Evolutionary conservation across 2,329 filamentous ascomycete species (phyloP).

Genomic region (Alternaria gansuensis): DNA sequence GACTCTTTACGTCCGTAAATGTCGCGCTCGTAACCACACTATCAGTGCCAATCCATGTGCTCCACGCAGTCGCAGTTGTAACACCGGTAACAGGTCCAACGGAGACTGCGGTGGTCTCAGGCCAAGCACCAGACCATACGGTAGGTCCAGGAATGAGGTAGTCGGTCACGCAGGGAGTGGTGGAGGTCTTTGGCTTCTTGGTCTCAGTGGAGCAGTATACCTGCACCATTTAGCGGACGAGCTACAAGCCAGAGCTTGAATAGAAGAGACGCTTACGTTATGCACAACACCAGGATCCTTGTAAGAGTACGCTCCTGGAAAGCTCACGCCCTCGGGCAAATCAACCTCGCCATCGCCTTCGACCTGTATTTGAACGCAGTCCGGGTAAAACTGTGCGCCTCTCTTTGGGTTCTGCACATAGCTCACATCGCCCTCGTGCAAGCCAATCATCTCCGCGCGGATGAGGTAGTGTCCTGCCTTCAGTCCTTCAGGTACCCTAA

Average conservation of each 20-base stretch:
- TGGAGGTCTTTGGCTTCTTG: constrained; percentile 34
- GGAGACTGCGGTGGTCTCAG: constrained; percentile 46
- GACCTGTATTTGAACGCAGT: constrained; percentile 55
- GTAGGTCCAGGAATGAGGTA: constrained; percentile 56
- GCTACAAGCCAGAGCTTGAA: neutral
- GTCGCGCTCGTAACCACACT: constrained; percentile 38
- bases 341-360: constrained; percentile 41
- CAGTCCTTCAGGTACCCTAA: constrained; percentile 46
- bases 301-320: constrained; percentile 55
- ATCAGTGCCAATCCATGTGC: constrained; percentile 40
- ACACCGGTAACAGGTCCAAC: constrained; percentile 41
- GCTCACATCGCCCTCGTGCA: constrained; percentile 51
- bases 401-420: constrained; percentile 39
- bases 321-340: constrained; percentile 54
- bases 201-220: constrained; percentile 52
- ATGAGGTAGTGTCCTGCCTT: constrained; percentile 55
- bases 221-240: constrained; percentile 19
- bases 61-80: constrained; percentile 40
- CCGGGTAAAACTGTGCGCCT: constrained; percentile 56
- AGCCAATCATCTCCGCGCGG: constrained; percentile 56
- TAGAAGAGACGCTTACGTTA: constrained; percentile 36
- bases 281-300: constrained; percentile 51
- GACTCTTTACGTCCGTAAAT: constrained; percentile 33
- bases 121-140: constrained; percentile 48
- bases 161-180: constrained; percentile 36